Conservation (phyloP, 495 filamentous ascomycete species). For the Talaromyces stipitatus region DNA sequence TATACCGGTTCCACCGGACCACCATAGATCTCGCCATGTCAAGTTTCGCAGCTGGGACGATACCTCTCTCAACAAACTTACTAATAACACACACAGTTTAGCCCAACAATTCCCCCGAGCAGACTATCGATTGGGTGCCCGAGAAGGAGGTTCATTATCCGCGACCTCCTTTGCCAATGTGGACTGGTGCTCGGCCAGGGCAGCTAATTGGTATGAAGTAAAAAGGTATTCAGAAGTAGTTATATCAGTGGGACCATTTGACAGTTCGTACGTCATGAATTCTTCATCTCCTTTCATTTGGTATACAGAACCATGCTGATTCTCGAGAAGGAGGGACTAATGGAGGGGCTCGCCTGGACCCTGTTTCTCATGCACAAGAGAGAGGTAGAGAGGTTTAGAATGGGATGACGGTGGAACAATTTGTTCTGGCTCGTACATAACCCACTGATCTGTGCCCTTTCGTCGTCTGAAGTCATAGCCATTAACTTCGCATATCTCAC, state of each 20-base stretch:
- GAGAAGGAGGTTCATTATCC: conserved; percentile 11
- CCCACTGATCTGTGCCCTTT: conserved; percentile 9
- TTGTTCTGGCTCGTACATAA: neutral
- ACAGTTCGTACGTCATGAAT: conserved; percentile 16
- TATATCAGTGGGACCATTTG: conserved; percentile 4
- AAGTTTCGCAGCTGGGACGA: conserved; percentile 12
- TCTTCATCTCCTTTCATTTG: conserved; percentile 18
- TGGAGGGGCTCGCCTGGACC: conserved; percentile 13
- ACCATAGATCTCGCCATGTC: conserved; percentile 15
- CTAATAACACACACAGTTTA: conserved; percentile 15
- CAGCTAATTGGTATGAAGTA: conserved; percentile 8
- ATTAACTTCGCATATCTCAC: conserved; percentile 16
- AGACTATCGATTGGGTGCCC: conserved; percentile 8
- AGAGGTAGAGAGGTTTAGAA: conserved; percentile 10
- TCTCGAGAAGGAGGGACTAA: conserved; percentile 18
- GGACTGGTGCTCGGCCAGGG: conserved; percentile 9
- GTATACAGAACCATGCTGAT: conserved; percentile 9
- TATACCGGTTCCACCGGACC: too few relatives aligned
- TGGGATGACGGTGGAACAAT: neutral
- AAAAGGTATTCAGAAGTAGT: neutral
- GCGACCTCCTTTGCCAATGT: conserved; percentile 7
- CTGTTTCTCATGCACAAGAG: conserved; percentile 13
- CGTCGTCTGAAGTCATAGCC: conserved; percentile 8
- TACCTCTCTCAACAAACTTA: conserved; percentile 11
- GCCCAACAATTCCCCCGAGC: conserved; percentile 19